Conservation (phyloP, 2,329 filamentous ascomycete genomes). For the Aspergillus oerlinghausenensis region DNA sequence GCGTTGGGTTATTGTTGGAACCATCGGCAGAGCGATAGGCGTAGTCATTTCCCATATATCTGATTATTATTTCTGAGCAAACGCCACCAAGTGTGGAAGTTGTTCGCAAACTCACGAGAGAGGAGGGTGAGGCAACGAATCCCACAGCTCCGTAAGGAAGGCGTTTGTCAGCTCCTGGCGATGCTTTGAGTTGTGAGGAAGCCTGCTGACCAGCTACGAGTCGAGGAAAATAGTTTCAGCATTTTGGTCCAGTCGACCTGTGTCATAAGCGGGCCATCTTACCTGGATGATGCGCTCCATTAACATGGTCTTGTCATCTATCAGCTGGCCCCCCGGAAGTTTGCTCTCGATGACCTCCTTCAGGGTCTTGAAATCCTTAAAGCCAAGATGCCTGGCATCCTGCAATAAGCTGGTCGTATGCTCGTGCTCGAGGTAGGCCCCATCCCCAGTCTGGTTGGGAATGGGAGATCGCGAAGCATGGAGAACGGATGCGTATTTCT, state of each 20-base stretch:
- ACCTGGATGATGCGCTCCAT: conserved; percentile 67
- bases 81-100: not conserved
- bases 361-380: conserved; percentile 59
- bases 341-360: conserved; percentile 58
- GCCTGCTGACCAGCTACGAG: conserved; percentile 56
- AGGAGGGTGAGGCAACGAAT: conserved; percentile 67
- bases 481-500: conserved; percentile 44
- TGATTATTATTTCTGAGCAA: conserved; percentile 16
- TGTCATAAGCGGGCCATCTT: conserved; percentile 6
- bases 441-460: conserved; percentile 59
- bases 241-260: not conserved
- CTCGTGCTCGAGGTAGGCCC: conserved; percentile 53
- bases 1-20: conserved; percentile 64
- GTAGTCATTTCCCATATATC: conserved; percentile 50
- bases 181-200: conserved; percentile 59
- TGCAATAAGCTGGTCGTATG: conserved; percentile 50
- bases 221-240: not conserved
- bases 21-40: conserved; percentile 67
- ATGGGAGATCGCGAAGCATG: conserved; percentile 58
- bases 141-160: conserved; percentile 67
- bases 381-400: conserved; percentile 56
- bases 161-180: conserved; percentile 60
- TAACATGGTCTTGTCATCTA: conserved; percentile 72
- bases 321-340: conserved; percentile 54
- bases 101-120: conserved; percentile 48